Evolutionary conservation across 2,329 filamentous ascomycete genomes (phyloP), one percentile per base, ranked within the genome.

Genomic region (Ceratocystis ficicola): DNA sequence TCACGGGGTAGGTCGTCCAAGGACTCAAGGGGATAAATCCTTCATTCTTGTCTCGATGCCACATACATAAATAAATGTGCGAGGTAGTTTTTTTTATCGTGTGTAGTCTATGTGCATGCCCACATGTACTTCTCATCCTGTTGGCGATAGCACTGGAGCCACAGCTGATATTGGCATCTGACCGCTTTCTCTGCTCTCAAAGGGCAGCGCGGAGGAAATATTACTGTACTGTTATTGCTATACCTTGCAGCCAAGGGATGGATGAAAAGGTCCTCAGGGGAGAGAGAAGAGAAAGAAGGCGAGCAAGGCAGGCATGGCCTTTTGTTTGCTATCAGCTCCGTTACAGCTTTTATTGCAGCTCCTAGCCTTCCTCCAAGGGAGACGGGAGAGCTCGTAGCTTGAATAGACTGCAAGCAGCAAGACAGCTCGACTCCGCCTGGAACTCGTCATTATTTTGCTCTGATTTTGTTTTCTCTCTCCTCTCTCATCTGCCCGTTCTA

Each of bases 181-280:
- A 55, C 50, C 50, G 50, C 50, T 25, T 55, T 22, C 20, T 55
- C 15, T 55, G 50, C 50, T 55, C 50, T 36, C 32, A 12, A 36
- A 36, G 32, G 32, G 32, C 32, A 0, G 32, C 32, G 32, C 8
- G 32, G 25, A 28, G 50, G 50, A 25, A 55, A 22, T 10, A 28
- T 22, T 22, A 55, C 7, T 25, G 20, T 22, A 55, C n/a, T 25
- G 20, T 30, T 25, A 30, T 55, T n/a, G 17, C 15, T 30, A 55
- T 55, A 22, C 50, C 50, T 55, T 55, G 50, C 50, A 55, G 50
- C 25, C 15, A 15, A 55, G 50, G 50, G 50, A 30, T 55, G 50
- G 2, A 25, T 22, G 20, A 22, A 55, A 22, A 36, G 8, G 32
- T 2, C 32, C 32, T 12, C 32, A 5, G 50, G 50, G 12, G 12